Evolutionary conservation across 768 basidiomycete species (phyloP).

Genomic region (Trametes maxima): DNA sequence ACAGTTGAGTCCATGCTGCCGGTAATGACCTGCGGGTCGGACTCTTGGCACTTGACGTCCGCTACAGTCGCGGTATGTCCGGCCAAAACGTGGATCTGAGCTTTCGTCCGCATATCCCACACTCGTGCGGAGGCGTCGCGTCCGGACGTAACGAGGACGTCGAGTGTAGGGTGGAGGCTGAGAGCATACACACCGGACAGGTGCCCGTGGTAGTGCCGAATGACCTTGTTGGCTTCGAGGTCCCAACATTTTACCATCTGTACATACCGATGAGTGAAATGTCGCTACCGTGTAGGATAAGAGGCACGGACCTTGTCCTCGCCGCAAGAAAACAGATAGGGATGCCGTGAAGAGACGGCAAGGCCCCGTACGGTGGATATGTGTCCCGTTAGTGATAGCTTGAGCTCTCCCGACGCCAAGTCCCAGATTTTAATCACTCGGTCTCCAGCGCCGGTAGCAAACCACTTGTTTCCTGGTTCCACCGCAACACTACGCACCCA

Average conservation of each 20-base stretch:
- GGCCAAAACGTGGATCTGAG: slow-evolving; percentile 88
- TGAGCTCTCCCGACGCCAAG: slow-evolving; percentile 94
- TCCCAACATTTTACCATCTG: slow-evolving; percentile 99
- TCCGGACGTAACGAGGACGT: slow-evolving; percentile 92
- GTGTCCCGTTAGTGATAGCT: slow-evolving; percentile 95
- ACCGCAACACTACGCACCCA: slow-evolving; percentile 98
- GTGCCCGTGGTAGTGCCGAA: slow-evolving; percentile 98
- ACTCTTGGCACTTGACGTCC: slow-evolving; percentile 94
- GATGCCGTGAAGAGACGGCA: slow-evolving; percentile 90
- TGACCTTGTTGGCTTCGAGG: slow-evolving; percentile 97
- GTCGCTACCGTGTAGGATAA: neutral
- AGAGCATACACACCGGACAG: slow-evolving; percentile 96
- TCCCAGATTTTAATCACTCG: slow-evolving; percentile 99
- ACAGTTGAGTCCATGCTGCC: slow-evolving; percentile 98
- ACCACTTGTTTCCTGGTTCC: slow-evolving; percentile 98
- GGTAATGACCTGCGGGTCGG: slow-evolving; percentile 97
- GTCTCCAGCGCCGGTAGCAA: slow-evolving; percentile 97
- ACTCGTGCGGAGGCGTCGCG: slow-evolving; percentile 96
- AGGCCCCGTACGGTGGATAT: slow-evolving; percentile 96
- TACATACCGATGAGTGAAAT: neutral
- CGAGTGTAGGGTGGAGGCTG: slow-evolving; percentile 92
- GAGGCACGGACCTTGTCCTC: slow-evolving; percentile 82
- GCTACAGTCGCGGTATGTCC: slow-evolving; percentile 97
- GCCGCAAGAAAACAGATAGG: slow-evolving; percentile 95
- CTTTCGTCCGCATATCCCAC: slow-evolving; percentile 99